A percentile compares a stretch with the other conserved stretches of the same genome.
Evolutionary conservation across 140 eudicot genomes (phyloP).

Genomic region (Flaveria floridana): DNA sequence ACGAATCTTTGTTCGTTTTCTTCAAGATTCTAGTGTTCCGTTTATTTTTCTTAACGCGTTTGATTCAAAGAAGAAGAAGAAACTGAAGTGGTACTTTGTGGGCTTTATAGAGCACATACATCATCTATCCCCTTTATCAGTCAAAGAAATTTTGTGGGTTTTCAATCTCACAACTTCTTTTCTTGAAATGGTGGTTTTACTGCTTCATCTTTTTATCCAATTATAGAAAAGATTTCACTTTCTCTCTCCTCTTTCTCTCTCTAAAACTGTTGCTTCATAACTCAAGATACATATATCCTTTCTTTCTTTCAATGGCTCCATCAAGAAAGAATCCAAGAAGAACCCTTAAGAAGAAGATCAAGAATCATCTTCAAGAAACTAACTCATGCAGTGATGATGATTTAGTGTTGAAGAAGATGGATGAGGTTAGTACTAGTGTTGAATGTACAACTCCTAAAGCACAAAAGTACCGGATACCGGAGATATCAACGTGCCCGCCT

Average conservation of each 20-base stretch:
- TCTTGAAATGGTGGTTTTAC: conserved; percentile 26
- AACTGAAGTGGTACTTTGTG: conserved; percentile 10
- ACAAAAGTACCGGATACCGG: conserved; percentile 54
- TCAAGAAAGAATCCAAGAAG: conserved; percentile 39
- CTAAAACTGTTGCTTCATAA: not conserved
- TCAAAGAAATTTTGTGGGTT: conserved; percentile 27
- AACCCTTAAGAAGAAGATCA: conserved; percentile 27
- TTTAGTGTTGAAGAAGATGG: conserved; percentile 18
- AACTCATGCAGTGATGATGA: too few relatives aligned
- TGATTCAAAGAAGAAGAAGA: conserved; percentile 11
- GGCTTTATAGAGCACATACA: conserved; percentile 24
- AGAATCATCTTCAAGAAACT: conserved; percentile 19
- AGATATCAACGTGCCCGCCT: conserved; percentile 63
- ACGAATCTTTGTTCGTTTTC: conserved; percentile 6
- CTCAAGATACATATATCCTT: conserved; percentile 12
- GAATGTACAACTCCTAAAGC: conserved; percentile 71
- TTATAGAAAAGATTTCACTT: conserved; percentile 21
- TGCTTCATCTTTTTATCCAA: conserved; percentile 22
- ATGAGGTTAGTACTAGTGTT: conserved; percentile 21
- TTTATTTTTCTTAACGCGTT: conserved; percentile 1
- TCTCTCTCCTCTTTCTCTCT: conserved; percentile 10
- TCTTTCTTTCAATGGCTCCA: conserved; percentile 46
- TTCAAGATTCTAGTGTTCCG: too few relatives aligned
- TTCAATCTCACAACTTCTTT: conserved; percentile 24
- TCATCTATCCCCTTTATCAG: conserved; percentile 30